Base-by-base conservation (phyloP, 805 yeast species). In the Cyberlindnera saturnus region DNA sequence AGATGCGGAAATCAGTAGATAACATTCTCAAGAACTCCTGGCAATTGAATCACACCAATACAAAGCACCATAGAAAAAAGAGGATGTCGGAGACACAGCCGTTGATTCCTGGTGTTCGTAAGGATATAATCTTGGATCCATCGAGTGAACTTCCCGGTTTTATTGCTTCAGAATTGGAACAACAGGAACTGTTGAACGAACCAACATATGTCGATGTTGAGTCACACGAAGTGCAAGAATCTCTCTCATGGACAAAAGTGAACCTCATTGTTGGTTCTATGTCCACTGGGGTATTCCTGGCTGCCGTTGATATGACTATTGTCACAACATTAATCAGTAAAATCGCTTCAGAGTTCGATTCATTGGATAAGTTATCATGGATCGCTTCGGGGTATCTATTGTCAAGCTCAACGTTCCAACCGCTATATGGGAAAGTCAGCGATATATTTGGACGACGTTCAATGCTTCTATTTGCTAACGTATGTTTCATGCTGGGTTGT, bases 321-420 rank as follows among this genome's bases (percentile, higher is more conserved):
- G 81, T 83, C 15, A 74, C 88, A 0, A 82, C 89, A 1, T 62
- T 82, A 23, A 63, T 82, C 52, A 69, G 85, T 2, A 73, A 74
- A 26, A 82, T 83, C 43, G 86, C 88, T 1, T 78, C 86, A 1
- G 88, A 82, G 51, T 73, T 83, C 53, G 65, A 81, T 49, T 81
- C 80, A 0, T 66, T 82, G 36, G 77, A 79, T 4, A 74, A 74
- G 48, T 71, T 82, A 23, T 74, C 87, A 14, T 82, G 88, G 87
- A 79, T 83, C 19, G 89, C 86, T 2, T 79, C 87, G 0, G 74
- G 86, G 0, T 83, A 83, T 52, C 62, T 83, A 35, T 63, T 83
- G 35, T 76, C 88, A 1, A 75, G 82, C 36, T 79, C 89, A 0
- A 83, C 86, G 3, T 80, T 81, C 56, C 90, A 83, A 60, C 90